Conservation (phyloP, 1,139 yeast genomes). For the Suhomyces anneliseae region DNA sequence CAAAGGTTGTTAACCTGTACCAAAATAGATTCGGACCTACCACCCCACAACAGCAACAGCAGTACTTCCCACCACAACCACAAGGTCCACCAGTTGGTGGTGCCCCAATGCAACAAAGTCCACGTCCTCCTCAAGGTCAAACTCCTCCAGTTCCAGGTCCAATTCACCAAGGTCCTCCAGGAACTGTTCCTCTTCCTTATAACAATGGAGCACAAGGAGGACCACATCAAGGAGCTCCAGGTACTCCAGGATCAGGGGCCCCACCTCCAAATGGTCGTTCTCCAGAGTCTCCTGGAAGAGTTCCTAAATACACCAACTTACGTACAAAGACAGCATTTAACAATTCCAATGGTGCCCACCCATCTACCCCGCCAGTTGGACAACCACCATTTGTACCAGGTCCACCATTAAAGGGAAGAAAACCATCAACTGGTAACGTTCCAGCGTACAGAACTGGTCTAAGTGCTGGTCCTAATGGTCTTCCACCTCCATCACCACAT, state of each 20-base stretch:
- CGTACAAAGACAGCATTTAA: constrained; percentile 11
- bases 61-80: background rate
- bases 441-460: constrained; percentile 2
- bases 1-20: constrained; percentile 4
- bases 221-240: background rate
- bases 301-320: constrained; percentile 7
- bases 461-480: background rate
- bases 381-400: background rate
- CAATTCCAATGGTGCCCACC: background rate
- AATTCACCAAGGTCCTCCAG: background rate
- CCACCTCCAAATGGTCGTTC: background rate
- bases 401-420: constrained; percentile 1
- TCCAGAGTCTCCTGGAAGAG: constrained; percentile 9
- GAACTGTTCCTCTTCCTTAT: background rate
- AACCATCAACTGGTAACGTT: constrained; percentile 2
- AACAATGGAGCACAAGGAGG: background rate
- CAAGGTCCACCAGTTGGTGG: background rate
- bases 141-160: background rate
- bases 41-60: constrained; percentile 8
- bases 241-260: background rate
- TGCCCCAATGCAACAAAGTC: background rate
- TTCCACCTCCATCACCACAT: background rate
- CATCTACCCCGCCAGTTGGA: background rate
- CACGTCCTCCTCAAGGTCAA: background rate
- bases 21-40: constrained; percentile 2